Evolutionary conservation across 345 rosid genomes (phyloP), one percentile per base, ranked within the genome.

Genomic region (Dimocarpus longan): DNA sequence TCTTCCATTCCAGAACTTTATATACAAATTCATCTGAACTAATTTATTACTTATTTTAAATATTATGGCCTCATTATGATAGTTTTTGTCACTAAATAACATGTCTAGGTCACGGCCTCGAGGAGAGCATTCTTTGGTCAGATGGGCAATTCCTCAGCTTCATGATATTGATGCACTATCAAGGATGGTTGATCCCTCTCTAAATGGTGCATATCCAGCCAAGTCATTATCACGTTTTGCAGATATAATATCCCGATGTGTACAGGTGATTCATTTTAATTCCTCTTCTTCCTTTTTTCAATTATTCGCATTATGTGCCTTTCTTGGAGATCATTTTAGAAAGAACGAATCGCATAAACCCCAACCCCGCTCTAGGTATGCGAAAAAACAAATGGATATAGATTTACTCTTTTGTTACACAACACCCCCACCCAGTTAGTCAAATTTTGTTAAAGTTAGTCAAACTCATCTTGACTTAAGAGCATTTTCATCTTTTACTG

Each of bases 151-250:
- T 76, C 91, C 91, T 50, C 89, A 85, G 87, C 99, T 96, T 83
- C 95, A 96, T 65, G 98, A 94, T 79, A 94, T 94, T 1, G 91
- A 96, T 80, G 90, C 99, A 0, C 79, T 96, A 75, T 83, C 91
- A 21, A 87, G 91, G 83, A 96, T 96, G 99, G 94, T 91, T 75
- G 99, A 94, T 74, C 95, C 96, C 1, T 78, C 88, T 48, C 68
- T 94, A 73, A 85, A 87, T 0, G 93, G 98, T 81, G 82, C 85
- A 13, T 91, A 90, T 82, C 91, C 94, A 15, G 78, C 80, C 87
- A 96, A 93, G 82, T 90, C 99, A 3, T 78, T 96, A 78, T 96
- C 99, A n/a, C 97, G 98, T 44, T 91, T 94, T 80, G 94, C 98
- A 0, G 98, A 94, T 82, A 96, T 94, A 76, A 94, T 96, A 82